Percentiles rank a stretch among this genome's conserved stretches.
Conservation (phyloP, 2,329 filamentous ascomycete genomes). For the Fusarium subtropicale region DNA sequence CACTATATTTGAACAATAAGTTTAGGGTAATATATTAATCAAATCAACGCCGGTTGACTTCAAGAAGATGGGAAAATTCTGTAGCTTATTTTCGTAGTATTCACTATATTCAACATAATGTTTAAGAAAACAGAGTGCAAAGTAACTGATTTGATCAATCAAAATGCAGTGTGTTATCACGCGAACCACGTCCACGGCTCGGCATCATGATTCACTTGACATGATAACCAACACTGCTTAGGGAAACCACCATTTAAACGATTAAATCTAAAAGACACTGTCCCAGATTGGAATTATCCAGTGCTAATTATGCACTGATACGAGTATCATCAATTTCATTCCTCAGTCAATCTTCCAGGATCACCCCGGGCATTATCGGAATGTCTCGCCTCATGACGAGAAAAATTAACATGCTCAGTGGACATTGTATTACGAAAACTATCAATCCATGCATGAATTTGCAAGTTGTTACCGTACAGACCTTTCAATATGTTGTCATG, state of each 20-base stretch:
- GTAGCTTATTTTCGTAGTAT: neutral
- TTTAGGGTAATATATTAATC: neutral
- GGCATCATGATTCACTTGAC: no score
- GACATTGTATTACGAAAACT: no score
- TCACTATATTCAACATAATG: neutral
- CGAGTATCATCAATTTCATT: neutral
- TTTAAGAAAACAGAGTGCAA: neutral
- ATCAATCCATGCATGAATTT: neutral
- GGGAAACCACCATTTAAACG: no score
- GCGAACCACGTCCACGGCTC: no score
- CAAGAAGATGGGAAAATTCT: neutral
- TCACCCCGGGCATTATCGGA: neutral
- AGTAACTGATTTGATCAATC: neutral
- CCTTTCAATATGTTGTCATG: neutral
- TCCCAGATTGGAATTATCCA: no score
- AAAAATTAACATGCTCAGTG: neutral
- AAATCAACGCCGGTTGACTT: neutral
- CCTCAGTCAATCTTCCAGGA: neutral
- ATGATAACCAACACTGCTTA: accelerated
- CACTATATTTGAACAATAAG: neutral
- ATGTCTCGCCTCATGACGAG: neutral
- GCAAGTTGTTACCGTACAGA: neutral
- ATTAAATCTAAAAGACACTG: no score
- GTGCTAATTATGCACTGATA: neutral
- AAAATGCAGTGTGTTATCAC: no score